Evolutionary conservation across 306 rosid genomes (phyloP).

Genomic region (Potentilla sterilis): DNA sequence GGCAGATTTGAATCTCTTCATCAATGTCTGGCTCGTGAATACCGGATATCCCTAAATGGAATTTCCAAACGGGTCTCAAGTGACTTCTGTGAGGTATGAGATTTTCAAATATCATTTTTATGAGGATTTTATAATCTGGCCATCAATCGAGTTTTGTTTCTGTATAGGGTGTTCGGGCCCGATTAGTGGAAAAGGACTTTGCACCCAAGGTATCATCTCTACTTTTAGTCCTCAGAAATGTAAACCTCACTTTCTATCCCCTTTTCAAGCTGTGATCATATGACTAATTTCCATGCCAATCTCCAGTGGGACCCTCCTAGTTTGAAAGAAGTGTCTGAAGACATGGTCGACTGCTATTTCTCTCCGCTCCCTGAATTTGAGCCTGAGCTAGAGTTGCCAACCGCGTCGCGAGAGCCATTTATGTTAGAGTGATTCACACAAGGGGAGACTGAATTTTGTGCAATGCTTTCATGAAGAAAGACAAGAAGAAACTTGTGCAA

Average conservation of each 20-base stretch:
- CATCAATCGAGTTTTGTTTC: conserved; percentile 9
- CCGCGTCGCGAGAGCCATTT: conserved; percentile 70
- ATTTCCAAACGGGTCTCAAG: conserved; percentile 57
- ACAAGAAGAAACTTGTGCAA: neutral
- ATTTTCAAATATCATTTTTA: conserved; percentile 15
- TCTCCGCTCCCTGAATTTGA: conserved; percentile 51
- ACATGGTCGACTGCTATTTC: conserved; percentile 76
- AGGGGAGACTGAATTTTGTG: neutral
- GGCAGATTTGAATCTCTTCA: conserved; percentile 88
- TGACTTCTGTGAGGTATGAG: conserved; percentile 75
- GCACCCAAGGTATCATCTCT: conserved; percentile 67
- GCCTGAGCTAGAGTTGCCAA: conserved; percentile 72
- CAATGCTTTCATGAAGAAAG: neutral
- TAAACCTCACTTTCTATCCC: neutral
- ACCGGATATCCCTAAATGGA: conserved; percentile 58
- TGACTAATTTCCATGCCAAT: conserved; percentile 22
- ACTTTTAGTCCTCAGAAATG: neutral
- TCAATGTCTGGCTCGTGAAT: conserved; percentile 85
- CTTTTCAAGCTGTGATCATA: neutral
- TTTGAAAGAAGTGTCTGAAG: conserved; percentile 64
- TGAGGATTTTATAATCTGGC: conserved; percentile 13
- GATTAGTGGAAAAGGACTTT: conserved; percentile 85
- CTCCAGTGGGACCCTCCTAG: conserved; percentile 89
- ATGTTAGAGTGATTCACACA: conserved; percentile 34
- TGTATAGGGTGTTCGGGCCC: conserved; percentile 78